Percentiles rank a stretch among this genome's conserved stretches.
phyloP scores from a whole-genome alignment of 192 early-diverging fungal species.

The Phlyctochytrium bullatum region DNA sequence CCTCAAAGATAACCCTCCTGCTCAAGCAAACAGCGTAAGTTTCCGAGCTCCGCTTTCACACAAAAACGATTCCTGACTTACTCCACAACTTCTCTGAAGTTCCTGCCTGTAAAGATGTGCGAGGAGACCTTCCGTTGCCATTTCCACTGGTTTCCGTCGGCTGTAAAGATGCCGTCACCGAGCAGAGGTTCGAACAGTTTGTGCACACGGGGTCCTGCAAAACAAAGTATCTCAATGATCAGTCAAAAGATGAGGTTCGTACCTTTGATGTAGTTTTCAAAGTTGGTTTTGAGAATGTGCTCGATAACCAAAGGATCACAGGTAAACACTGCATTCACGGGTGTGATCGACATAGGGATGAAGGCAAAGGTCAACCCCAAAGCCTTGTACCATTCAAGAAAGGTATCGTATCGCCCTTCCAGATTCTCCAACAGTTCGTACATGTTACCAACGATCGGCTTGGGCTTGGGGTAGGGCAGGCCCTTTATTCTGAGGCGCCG shows the following conservation, averaged over 20 bases:
- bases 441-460: background rate
- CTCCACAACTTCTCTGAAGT: background rate
- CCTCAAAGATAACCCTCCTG: slow-evolving; percentile 2
- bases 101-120: slow-evolving; percentile 37
- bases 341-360: too few species aligned
- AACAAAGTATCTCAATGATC: background rate
- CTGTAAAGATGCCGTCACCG: slow-evolving; percentile 64
- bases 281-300: slow-evolving; percentile 32
- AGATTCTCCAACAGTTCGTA: background rate
- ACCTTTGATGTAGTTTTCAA: slow-evolving; percentile 31
- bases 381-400: background rate
- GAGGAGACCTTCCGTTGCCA: slow-evolving; percentile 54
- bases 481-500: background rate
- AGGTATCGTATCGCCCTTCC: background rate
- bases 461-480: background rate
- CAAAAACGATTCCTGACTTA: slow-evolving; percentile 19
- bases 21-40: background rate
- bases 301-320: slow-evolving; percentile 25
- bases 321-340: background rate
- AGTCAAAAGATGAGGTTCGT: background rate
- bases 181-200: background rate
- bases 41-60: background rate
- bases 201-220: background rate
- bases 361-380: background rate
- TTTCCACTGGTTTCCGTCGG: slow-evolving; percentile 62